Evolutionary conservation across 768 basidiomycete genomes (phyloP), one percentile per base, ranked within the genome.

Genomic region (Xanthoconium stramineum): DNA sequence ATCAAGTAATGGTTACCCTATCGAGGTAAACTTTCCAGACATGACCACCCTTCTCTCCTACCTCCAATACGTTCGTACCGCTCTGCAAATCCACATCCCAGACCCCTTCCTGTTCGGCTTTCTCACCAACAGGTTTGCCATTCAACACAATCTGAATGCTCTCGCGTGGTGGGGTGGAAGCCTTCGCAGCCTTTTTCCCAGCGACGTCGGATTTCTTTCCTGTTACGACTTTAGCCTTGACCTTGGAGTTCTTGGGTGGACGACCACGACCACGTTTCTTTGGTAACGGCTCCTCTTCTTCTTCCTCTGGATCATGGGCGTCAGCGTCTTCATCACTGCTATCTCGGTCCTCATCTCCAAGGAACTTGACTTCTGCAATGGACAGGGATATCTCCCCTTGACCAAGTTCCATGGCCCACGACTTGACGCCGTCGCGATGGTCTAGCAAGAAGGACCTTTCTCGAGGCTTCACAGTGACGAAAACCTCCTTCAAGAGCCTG

Each of bases 11-110:
- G 20, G 63, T 54, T 57, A 74, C 55, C 42, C 83, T 77, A 61
- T 84, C 81, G 42, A 85, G 71, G 66, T 86, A 86, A 24, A 88
- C 75, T 69, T 85, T 89, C 88, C 88, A 90, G 28, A 82, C 69
- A 61, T 83, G 68, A 11, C 87, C 87, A 35, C 81, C 84, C 63
- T 79, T 80, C 73, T 88, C 87, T 35, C 89, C 88, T 28, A 93
- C 72, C 68, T 92, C 91, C 30, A 93, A 68, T 17, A 83, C 72
- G 61, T 82, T 88, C 6, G 75, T 63, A 14, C 91, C 91, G 5
- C 74, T 66, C 1, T 80, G 75, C 17, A 90, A 70, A 17, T 80
- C 78, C 15, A 89, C 72, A 61, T 80, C 78, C 91, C 90, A 92
- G 50, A 78, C 71, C 1, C 80, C 80, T 44, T 74, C 69, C 17